Evolutionary conservation across 495 filamentous ascomycete genomes (phyloP).

Genomic region (Pyrenula massariospora): DNA sequence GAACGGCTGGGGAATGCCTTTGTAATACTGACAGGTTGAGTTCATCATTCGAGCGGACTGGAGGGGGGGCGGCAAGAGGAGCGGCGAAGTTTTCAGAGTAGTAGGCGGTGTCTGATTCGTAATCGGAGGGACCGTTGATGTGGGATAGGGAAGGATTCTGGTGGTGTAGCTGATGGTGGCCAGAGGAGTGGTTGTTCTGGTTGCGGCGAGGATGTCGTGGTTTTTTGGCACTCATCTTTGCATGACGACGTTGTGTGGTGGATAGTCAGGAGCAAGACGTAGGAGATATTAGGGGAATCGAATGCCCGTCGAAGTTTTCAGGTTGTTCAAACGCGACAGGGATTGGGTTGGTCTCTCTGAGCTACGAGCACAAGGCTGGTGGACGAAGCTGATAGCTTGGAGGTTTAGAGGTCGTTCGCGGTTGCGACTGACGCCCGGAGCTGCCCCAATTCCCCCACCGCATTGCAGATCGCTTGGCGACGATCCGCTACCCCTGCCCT

Average conservation of each 20-base stretch:
- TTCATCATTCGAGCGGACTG: slow-evolving; percentile 58
- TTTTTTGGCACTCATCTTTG: slow-evolving; percentile 23
- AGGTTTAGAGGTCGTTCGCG: no score
- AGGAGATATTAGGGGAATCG: no score
- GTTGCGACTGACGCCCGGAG: no score
- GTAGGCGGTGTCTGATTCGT: slow-evolving; percentile 45
- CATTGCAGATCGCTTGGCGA: background rate
- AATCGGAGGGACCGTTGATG: slow-evolving; percentile 41
- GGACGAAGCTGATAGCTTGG: no score
- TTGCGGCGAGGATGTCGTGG: slow-evolving; percentile 4
- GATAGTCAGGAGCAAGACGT: no score
- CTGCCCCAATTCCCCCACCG: background rate
- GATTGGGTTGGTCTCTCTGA: no score
- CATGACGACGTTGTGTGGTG: slow-evolving; percentile 19
- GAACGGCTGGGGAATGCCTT: slow-evolving; percentile 59
- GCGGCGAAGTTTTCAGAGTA: slow-evolving; percentile 2
- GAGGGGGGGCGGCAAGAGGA: slow-evolving; percentile 25
- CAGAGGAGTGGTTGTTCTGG: slow-evolving; percentile 18
- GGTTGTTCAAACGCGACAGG: no score
- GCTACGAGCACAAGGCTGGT: no score
- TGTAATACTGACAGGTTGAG: slow-evolving; percentile 72
- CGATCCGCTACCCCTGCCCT: background rate
- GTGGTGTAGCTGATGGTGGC: slow-evolving; percentile 15
- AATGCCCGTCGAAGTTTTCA: no score
- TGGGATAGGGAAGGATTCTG: slow-evolving; percentile 12